Evolutionary conservation across 768 basidiomycete genomes (phyloP).

Genomic region (Cystobasidium ongulense): DNA sequence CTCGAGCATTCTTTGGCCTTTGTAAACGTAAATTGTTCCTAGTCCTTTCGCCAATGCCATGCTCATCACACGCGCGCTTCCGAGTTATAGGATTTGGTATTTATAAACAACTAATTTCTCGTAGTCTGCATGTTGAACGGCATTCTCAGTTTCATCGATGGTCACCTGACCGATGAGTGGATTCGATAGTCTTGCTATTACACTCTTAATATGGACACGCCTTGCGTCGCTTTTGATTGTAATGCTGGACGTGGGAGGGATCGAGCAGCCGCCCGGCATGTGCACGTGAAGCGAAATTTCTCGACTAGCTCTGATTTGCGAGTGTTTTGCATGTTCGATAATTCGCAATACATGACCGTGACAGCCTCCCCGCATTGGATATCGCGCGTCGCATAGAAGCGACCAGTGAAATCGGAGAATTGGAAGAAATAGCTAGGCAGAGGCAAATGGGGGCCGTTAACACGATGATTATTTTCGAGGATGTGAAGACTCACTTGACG

Average conservation of each 20-base stretch:
- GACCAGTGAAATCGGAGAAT: constrained; percentile 1
- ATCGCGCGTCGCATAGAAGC: not conserved
- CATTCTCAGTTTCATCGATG: not conserved
- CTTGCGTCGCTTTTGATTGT: not conserved
- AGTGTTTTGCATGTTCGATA: not conserved
- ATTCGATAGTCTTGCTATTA: not conserved
- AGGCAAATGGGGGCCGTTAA: too few relatives aligned
- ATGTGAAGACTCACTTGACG: constrained; percentile 18
- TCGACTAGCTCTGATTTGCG: not conserved
- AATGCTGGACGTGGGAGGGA: not conserved
- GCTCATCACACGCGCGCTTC: not conserved
- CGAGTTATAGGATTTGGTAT: not conserved
- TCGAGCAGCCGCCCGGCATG: constrained; percentile 11
- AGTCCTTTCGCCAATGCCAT: not conserved
- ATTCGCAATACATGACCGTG: constrained; percentile 16
- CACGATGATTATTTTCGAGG: too few relatives aligned
- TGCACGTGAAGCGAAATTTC: constrained; percentile 5
- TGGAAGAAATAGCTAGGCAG: constrained; percentile 25
- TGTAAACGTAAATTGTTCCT: not conserved
- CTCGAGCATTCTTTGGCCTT: not conserved
- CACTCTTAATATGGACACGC: not conserved
- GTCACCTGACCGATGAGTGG: not conserved
- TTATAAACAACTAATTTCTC: not conserved
- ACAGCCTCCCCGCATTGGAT: constrained; percentile 7
- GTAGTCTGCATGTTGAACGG: not conserved